These are phyloP conservation scores for Halenospora varia DNA, from an alignment of 495 filamentous ascomycete species.

Conservation along the genomic window DNA sequence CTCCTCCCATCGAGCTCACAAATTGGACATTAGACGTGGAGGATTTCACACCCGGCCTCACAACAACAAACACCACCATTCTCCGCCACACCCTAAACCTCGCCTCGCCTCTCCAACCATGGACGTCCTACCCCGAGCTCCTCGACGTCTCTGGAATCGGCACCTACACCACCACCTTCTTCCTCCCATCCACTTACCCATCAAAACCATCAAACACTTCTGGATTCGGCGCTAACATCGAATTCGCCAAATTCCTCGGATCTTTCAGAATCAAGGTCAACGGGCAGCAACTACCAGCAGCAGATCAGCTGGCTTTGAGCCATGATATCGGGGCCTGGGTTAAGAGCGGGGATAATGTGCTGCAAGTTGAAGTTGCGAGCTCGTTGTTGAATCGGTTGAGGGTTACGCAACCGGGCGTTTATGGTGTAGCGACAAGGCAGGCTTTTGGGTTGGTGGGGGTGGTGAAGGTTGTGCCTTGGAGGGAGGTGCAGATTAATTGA, in stretches of 20 bases:
- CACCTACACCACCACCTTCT: slow-evolving; percentile 3
- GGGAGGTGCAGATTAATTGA: slow-evolving; percentile 6
- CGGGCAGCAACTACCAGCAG: not conserved
- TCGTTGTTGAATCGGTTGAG: slow-evolving; percentile 3
- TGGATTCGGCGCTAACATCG: not conserved
- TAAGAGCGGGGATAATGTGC: not conserved
- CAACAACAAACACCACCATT: not conserved
- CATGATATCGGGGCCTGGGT: slow-evolving; percentile 5
- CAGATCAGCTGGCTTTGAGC: not conserved
- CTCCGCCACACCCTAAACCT: slow-evolving; percentile 3
- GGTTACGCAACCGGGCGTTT: not conserved
- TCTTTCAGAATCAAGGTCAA: not conserved
- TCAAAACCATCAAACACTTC: not conserved
- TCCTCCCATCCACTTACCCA: not conserved
- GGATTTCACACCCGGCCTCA: slow-evolving; percentile 2
- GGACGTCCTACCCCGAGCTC: slow-evolving; percentile 1
- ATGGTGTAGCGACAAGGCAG: not conserved
- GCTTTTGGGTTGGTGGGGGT: slow-evolving; percentile 1
- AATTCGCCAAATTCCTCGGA: not conserved
- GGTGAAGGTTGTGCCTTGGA: not conserved
- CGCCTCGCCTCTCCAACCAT: not conserved
- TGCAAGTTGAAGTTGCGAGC: slow-evolving; percentile 4
- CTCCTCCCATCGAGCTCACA: not conserved
- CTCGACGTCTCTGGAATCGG: not conserved
- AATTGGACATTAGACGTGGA: slow-evolving; percentile 4